These are phyloP conservation scores for Mycena epipterygia DNA, from an alignment of 768 basidiomycete species.

Conservation along the genomic window DNA sequence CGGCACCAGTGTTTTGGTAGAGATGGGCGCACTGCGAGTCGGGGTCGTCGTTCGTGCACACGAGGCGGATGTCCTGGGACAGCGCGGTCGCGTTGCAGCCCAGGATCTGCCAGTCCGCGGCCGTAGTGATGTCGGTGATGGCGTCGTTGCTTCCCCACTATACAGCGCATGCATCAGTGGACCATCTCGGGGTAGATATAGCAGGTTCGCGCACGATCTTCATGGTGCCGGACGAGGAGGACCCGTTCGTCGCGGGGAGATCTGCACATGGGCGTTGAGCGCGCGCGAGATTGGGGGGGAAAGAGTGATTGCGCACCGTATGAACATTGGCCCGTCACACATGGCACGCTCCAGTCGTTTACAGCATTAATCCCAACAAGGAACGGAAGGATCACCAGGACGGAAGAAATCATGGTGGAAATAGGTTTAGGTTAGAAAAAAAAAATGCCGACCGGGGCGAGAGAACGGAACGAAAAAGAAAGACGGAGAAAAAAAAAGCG, in stretches of 20 bases:
- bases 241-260: constrained; percentile 16
- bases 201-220: constrained; percentile 12
- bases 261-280: background rate
- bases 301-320: constrained; percentile 1
- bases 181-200: background rate
- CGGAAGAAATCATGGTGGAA: constrained; percentile 15
- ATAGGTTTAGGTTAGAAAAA: background rate
- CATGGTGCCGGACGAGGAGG: constrained; percentile 18
- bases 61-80: constrained; percentile 51
- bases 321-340: constrained; percentile 23
- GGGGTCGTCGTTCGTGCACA: constrained; percentile 43
- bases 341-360: constrained; percentile 34
- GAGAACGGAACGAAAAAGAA: background rate
- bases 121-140: constrained; percentile 55
- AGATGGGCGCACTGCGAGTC: constrained; percentile 45
- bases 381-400: constrained; percentile 10
- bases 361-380: constrained; percentile 15
- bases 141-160: constrained; percentile 40
- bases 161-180: background rate
- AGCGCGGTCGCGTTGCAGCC: constrained; percentile 47
- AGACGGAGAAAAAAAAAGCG: background rate
- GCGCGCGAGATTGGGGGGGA: background rate
- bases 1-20: constrained; percentile 45
- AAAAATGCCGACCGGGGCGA: constrained; percentile 18
- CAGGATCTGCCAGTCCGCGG: constrained; percentile 56